Base-by-base conservation (phyloP, 495 filamentous ascomycete species). In the Hyaloscypha bicolor region DNA sequence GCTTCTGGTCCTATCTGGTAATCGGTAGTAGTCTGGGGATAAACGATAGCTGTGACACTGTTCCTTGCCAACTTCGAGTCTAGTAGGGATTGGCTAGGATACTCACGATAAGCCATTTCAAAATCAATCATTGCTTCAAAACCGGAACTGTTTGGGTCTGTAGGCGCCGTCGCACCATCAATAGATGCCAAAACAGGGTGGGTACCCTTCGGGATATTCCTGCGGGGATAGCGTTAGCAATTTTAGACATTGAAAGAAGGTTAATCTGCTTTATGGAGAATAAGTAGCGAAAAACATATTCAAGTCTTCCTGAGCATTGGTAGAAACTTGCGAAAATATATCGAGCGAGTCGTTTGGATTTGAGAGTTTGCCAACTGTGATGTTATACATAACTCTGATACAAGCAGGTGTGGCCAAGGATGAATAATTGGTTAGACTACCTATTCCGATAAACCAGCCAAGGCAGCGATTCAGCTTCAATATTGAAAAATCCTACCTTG, bases 231-330 rank as follows among this genome's bases (percentile, higher is more conserved):
- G 2, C 22, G 77, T 21, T 66, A 63, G 71, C 84, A 86, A 76
- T 85, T 84, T 0, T 77, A 14, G n/a, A 19, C 33, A 16, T 6
- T n/a, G 51, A 16, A 53, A 22, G 39, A 25, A 25, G 25, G 2
- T 25, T 2, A 25, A 25, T 25, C 25, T 25, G 25, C 25, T 25
- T 86, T 51, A 67, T 64, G 4, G 66, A 57, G 78, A 69, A 58
- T 82, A 82, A 60, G 77, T 80, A 21, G 69, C 69, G 75, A 86
- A 91, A 79, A 88, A 91, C 0, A 80, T 67, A 67, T 89, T 75
- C n/a, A 91, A 78, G 66, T 90, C 87, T 4, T 76, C 74, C 63
- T 88, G 83, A 71, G 70, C 74, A 60, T 77, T 78, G 35, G 71
- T 69, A 55, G 78, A 66, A 2, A 71, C 73, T 4, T 74, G 70